A percentile compares a stretch with the other conserved stretches of the same genome.
These are phyloP conservation scores for Trypanosoma theileri DNA, from an alignment of 208 protist genomes.

Conservation along the genomic window DNA sequence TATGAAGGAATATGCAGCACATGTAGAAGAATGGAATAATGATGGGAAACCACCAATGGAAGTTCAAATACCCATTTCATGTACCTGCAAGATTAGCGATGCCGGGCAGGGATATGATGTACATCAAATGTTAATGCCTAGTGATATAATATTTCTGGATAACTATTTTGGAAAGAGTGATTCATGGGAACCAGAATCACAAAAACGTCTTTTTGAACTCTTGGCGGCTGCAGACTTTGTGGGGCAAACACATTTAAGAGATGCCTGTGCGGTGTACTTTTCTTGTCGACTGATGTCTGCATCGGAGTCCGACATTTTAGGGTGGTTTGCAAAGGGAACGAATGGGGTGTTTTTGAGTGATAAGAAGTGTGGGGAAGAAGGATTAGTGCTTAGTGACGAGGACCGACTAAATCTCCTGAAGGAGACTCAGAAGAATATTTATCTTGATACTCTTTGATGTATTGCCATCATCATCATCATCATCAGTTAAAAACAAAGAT, in stretches of 20 bases:
- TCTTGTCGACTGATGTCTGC: slow-evolving; percentile 57
- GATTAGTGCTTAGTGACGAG: slow-evolving; percentile 19
- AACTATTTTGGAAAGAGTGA: slow-evolving; percentile 2
- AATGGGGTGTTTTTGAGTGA: not conserved
- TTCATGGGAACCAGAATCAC: slow-evolving; percentile 14
- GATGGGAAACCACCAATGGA: not conserved
- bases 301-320: slow-evolving; percentile 52
- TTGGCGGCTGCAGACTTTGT: slow-evolving; percentile 59
- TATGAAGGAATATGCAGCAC: slow-evolving; percentile 31
- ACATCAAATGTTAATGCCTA: slow-evolving; percentile 12
- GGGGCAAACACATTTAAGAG: slow-evolving; percentile 39
- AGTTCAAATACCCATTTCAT: slow-evolving; percentile 22
- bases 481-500: too few relatives aligned
- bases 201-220: slow-evolving; percentile 56
- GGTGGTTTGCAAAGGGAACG: slow-evolving; percentile 29
- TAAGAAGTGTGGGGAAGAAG: not conserved
- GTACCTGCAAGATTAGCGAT: slow-evolving; percentile 10
- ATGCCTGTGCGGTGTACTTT: slow-evolving; percentile 48
- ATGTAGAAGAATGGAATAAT: not conserved
- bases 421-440: slow-evolving; percentile 23
- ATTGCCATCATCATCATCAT: too few relatives aligned
- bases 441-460: slow-evolving; percentile 6
- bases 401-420: slow-evolving; percentile 19
- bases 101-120: slow-evolving; percentile 25
- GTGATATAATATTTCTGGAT: slow-evolving; percentile 30